These are phyloP conservation scores for Podospora didyma DNA, from an alignment of 495 filamentous ascomycete species.

Conservation along the genomic window DNA sequence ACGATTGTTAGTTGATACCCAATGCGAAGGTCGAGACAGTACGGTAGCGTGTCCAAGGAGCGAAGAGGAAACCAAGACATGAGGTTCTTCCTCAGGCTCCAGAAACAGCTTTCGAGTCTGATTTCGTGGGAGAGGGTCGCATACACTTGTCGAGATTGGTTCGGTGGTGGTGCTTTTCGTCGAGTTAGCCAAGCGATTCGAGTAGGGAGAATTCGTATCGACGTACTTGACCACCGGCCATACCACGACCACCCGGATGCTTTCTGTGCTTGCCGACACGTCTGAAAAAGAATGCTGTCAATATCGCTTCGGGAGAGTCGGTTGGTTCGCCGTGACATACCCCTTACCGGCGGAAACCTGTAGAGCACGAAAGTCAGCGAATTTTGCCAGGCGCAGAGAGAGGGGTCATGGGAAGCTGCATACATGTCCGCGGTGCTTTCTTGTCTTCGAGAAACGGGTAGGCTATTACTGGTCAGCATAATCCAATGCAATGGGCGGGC, in stretches of 20 bases:
- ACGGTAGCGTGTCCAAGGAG: conserved; percentile 1
- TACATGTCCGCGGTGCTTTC: conserved; percentile 39
- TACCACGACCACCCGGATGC: conserved; percentile 38
- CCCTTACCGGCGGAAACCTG: conserved; percentile 38
- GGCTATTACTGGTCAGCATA: conserved; percentile 29
- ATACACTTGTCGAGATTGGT: conserved; percentile 37
- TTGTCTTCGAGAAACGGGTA: conserved; percentile 37
- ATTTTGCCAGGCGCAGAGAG: conserved; percentile 5
- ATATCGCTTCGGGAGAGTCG: conserved; percentile 19
- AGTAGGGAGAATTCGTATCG: conserved; percentile 1
- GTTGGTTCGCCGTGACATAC: conserved; percentile 25
- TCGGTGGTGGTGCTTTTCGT: conserved; percentile 33
- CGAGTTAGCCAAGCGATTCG: conserved; percentile 20
- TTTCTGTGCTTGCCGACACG: conserved; percentile 38
- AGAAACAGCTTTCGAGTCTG: neutral
- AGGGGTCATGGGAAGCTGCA: conserved; percentile 9
- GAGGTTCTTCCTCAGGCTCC: neutral
- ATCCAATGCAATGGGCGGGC: neutral
- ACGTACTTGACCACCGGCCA: conserved; percentile 37
- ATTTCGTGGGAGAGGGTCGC: conserved; percentile 6
- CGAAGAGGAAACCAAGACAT: no score
- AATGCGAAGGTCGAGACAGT: neutral
- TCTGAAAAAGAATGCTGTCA: conserved; percentile 22
- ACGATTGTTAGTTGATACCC: conserved; percentile 16
- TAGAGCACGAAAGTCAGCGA: conserved; percentile 21